These are phyloP conservation scores for Bruguiera sexangula DNA, from an alignment of 345 rosid genomes.

Conservation along the genomic window DNA sequence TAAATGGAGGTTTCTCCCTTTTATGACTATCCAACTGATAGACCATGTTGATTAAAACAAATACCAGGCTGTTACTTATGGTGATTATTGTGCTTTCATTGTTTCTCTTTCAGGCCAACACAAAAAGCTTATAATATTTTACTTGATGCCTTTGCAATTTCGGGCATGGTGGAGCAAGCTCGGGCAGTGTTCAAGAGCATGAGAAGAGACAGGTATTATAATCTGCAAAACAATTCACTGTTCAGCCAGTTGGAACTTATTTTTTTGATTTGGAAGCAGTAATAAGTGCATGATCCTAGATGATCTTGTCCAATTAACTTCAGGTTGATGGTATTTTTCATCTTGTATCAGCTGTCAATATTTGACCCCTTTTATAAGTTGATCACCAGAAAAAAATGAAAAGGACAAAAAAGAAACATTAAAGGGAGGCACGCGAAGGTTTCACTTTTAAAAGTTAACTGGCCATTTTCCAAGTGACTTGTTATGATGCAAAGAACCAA, in stretches of 20 bases:
- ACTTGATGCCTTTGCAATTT: constrained; percentile 93
- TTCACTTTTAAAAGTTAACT: no score
- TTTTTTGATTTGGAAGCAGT: no score
- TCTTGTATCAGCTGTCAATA: not conserved
- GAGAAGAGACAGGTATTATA: constrained; percentile 81
- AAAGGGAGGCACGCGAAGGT: no score
- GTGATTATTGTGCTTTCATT: constrained; percentile 4
- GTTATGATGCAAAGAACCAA: not conserved
- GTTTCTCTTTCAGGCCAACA: constrained; percentile 59
- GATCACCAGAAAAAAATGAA: no score
- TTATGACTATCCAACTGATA: not conserved
- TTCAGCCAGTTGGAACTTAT: not conserved
- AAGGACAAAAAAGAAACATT: no score
- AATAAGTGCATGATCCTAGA: no score
- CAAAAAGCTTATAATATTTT: constrained; percentile 87
- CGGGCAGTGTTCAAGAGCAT: constrained; percentile 79
- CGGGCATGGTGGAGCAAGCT: constrained; percentile 98
- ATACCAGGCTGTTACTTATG: not conserved
- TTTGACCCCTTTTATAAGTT: no score
- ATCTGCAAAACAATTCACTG: constrained; percentile 8
- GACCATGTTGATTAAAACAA: not conserved
- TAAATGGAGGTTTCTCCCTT: not conserved
- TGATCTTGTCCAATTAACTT: no score
- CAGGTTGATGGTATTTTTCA: not conserved
- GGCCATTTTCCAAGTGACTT: no score